Evolutionary conservation across 148 eudicot genomes (phyloP), one percentile per base, ranked within the genome.

Genomic region (Drosera capensis): DNA sequence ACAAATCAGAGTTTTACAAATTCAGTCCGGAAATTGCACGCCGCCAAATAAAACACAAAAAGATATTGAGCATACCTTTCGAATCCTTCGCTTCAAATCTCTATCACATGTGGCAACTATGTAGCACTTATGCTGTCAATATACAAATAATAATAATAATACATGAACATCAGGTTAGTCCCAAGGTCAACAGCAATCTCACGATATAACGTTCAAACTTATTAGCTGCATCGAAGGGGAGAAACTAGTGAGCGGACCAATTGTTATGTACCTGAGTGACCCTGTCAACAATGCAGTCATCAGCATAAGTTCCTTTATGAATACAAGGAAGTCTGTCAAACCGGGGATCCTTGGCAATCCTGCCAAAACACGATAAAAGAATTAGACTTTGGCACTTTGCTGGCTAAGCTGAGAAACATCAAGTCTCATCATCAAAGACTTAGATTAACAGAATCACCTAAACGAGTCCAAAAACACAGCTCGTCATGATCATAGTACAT

Each of bases 291-390:
- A 92, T 48, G 58, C 99, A 85, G 58, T 92, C 99, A 85, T 92
- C 99, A 66, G 99, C 99, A 70, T 92, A 92, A 36, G 99, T 92
- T 56, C 99, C 99, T 63, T 74, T 85, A 44, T 92, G 99, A 29
- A 68, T 72, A 51, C 95, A 85, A 17, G 95, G 95, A 26, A 92
- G 94, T 62, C 99, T 81, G 41, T 81, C 99, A 62, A 85, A 85
- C 36, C 95, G 72, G 55, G 99, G 95, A 66, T 92, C 95, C 63
- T 85, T 85, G 1, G 99, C 99, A 63, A 79, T 85, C 78, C 99
- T 92, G 68, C 53, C 59, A 54, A 20, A 15, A 20, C 5, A 25
- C n/a, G 28, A 20, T 4, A 25, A 4, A 18, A 25, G 14, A 9
- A 25, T 11, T 8, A 9, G 9, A 15, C 17, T 41, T 2, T 14